A percentile compares a stretch with the other conserved stretches of the same genome.
phyloP scores from a whole-genome alignment of 2,329 filamentous ascomycete species.

The Talaromyces sp. region DNA sequence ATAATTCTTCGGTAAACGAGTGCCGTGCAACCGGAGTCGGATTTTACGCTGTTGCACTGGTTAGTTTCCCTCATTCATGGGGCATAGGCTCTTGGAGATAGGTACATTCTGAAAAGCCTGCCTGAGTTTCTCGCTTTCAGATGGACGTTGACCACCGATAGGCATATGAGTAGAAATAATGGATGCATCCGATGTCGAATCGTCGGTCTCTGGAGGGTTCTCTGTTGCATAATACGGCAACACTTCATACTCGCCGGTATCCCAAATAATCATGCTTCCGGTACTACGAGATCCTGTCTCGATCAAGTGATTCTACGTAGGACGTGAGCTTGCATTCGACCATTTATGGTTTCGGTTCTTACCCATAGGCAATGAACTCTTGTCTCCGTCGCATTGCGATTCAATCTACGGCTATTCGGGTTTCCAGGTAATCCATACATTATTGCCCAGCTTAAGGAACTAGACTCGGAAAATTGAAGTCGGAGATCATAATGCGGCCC shows the following conservation, averaged over 20 bases:
- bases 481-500: conserved; percentile 65
- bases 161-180: conserved; percentile 5
- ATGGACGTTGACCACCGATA: conserved; percentile 14
- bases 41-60: conserved; percentile 47
- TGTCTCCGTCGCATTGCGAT: conserved; percentile 59
- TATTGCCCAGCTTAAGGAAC: conserved; percentile 59
- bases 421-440: conserved; percentile 60
- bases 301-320: conserved; percentile 53
- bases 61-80: not conserved
- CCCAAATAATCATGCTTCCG: conserved; percentile 59
- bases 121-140: conserved; percentile 44
- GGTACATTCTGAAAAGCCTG: conserved; percentile 46
- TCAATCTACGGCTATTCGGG: conserved; percentile 50
- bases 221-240: conserved; percentile 41
- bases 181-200: conserved; percentile 23
- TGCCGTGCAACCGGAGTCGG: conserved; percentile 51
- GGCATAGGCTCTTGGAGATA: not conserved
- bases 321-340: not conserved
- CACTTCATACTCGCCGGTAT: conserved; percentile 55
- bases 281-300: conserved; percentile 53
- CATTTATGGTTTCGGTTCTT: conserved; percentile 18
- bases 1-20: conserved; percentile 50
- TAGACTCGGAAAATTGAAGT: conserved; percentile 63
- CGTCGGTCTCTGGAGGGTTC: conserved; percentile 34
- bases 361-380: conserved; percentile 58